Conservation (phyloP, 1,284 basidiomycete genomes). For the Somion occarium region DNA sequence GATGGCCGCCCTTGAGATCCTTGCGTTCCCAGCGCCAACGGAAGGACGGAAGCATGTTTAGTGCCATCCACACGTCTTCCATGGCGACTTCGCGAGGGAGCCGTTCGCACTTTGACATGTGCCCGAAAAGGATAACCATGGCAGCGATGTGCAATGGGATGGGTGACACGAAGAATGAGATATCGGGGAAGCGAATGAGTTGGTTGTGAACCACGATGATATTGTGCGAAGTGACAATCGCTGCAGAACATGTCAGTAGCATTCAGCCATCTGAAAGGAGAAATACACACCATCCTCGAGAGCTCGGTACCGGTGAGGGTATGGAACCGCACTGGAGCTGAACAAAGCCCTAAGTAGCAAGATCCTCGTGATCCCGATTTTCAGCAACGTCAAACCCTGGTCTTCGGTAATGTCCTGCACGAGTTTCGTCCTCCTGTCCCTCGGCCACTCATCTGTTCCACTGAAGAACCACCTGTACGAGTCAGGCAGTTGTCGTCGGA, state of each 20-base stretch:
- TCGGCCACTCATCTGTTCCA: conserved; percentile 66
- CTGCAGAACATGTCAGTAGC: conserved; percentile 31
- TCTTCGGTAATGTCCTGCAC: conserved; percentile 73
- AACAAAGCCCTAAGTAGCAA: conserved; percentile 71
- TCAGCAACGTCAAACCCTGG: conserved; percentile 72
- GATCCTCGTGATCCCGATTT: conserved; percentile 76
- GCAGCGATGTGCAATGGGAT: conserved; percentile 81
- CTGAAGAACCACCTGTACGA: conserved; percentile 67
- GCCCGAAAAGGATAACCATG: conserved; percentile 82
- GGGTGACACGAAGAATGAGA: conserved; percentile 80
- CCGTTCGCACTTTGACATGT: conserved; percentile 69
- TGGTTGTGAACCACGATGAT: conserved; percentile 77
- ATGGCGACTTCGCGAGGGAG: conserved; percentile 59
- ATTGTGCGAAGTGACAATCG: conserved; percentile 79
- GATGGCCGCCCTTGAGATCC: conserved; percentile 64
- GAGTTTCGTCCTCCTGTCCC: conserved; percentile 57
- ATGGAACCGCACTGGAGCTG: conserved; percentile 64
- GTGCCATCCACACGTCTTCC: conserved; percentile 77
- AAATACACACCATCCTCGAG: conserved; percentile 61
- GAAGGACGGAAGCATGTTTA: conserved; percentile 80
- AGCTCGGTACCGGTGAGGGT: conserved; percentile 58
- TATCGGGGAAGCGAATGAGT: conserved; percentile 75
- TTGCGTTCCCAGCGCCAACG: conserved; percentile 85
- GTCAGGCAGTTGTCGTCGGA: conserved; percentile 60
- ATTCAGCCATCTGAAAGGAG: conserved; percentile 9